Evolutionary conservation across 2,329 filamentous ascomycete species (phyloP).

Genomic region (Tolypocladium endophyticum): DNA sequence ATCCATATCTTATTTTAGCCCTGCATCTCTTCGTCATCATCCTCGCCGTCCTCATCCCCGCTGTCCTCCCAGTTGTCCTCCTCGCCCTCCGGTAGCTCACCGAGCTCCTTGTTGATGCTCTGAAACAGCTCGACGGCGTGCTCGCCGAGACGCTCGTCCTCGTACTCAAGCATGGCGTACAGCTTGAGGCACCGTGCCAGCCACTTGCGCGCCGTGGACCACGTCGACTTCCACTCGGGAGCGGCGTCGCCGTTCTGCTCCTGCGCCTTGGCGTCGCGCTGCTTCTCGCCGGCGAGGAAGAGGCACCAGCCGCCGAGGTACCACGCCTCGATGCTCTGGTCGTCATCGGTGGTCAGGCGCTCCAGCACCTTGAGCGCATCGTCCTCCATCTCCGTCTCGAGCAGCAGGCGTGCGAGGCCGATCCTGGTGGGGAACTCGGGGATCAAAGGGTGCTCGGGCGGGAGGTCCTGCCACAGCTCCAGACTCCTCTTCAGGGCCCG

Average conservation of each 20-base stretch:
- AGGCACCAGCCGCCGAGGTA: slow-evolving; percentile 94
- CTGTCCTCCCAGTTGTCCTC: slow-evolving; percentile 40
- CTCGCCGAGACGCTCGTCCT: slow-evolving; percentile 66
- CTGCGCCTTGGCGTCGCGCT: slow-evolving; percentile 27
- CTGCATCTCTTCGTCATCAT: slow-evolving; percentile 50
- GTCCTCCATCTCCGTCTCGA: slow-evolving; percentile 80
- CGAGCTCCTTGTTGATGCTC: slow-evolving; percentile 53
- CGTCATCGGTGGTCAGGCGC: slow-evolving; percentile 75
- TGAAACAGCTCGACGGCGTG: slow-evolving; percentile 64
- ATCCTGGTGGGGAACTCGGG: slow-evolving; percentile 83
- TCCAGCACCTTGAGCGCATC: slow-evolving; percentile 81
- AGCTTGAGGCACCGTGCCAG: slow-evolving; percentile 69
- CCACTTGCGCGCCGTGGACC: slow-evolving; percentile 73
- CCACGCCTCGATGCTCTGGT: slow-evolving; percentile 91
- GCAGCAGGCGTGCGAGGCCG: slow-evolving; percentile 71
- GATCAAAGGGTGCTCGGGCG: slow-evolving; percentile 58
- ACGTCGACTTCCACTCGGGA: slow-evolving; percentile 48
- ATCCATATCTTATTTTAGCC: slow-evolving; percentile 10
- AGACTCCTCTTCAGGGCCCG: slow-evolving; percentile 71
- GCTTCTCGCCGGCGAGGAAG: slow-evolving; percentile 65
- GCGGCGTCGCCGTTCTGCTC: slow-evolving; percentile 20
- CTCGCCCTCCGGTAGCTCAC: slow-evolving; percentile 44
- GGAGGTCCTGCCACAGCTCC: slow-evolving; percentile 70
- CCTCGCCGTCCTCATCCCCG: slow-evolving; percentile 41
- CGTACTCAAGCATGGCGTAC: slow-evolving; percentile 72